phyloP scores from a whole-genome alignment of 352 stramenopile species.

The Phytophthora ramorum region DNA sequence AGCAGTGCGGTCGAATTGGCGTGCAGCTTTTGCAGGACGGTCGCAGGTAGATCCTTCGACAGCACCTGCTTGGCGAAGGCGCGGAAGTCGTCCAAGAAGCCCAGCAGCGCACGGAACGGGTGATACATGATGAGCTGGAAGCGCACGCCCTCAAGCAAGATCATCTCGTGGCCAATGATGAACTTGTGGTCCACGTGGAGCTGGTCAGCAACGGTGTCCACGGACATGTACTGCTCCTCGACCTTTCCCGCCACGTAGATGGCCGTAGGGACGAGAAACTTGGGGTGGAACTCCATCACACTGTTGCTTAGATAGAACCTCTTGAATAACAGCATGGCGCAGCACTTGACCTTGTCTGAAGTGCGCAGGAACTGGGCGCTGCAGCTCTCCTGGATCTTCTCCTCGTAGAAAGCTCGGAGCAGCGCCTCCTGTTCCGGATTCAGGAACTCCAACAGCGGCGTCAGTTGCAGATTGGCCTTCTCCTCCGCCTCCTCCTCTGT shows the following conservation, averaged over 20 bases:
- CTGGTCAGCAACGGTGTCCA: slow-evolving; percentile 85
- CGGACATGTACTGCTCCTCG: slow-evolving; percentile 91
- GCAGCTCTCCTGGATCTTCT: slow-evolving; percentile 87
- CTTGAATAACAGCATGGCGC: slow-evolving; percentile 87
- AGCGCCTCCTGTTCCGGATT: slow-evolving; percentile 66
- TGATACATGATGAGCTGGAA: slow-evolving; percentile 93
- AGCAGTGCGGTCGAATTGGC: slow-evolving; percentile 73
- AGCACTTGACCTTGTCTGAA: slow-evolving; percentile 90
- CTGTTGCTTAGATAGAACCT: slow-evolving; percentile 91
- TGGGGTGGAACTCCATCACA: slow-evolving; percentile 90
- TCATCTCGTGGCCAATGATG: slow-evolving; percentile 90
- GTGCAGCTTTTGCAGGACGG: slow-evolving; percentile 81
- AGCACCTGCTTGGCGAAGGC: slow-evolving; percentile 68
- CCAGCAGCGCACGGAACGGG: slow-evolving; percentile 80
- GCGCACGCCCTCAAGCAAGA: slow-evolving; percentile 84
- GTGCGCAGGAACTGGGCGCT: slow-evolving; percentile 83
- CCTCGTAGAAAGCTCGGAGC: slow-evolving; percentile 78
- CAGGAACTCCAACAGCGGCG: slow-evolving; percentile 67
- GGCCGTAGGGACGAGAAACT: slow-evolving; percentile 82
- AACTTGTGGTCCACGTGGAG: slow-evolving; percentile 87
- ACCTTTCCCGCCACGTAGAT: slow-evolving; percentile 92
- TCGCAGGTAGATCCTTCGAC: slow-evolving; percentile 63
- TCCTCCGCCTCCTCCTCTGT: slow-evolving; percentile 57
- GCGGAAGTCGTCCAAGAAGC: slow-evolving; percentile 88
- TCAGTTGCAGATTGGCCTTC: slow-evolving; percentile 56